Conservation (phyloP, 495 filamentous ascomycete genomes). For the Lindgomyces ingoldianus region DNA sequence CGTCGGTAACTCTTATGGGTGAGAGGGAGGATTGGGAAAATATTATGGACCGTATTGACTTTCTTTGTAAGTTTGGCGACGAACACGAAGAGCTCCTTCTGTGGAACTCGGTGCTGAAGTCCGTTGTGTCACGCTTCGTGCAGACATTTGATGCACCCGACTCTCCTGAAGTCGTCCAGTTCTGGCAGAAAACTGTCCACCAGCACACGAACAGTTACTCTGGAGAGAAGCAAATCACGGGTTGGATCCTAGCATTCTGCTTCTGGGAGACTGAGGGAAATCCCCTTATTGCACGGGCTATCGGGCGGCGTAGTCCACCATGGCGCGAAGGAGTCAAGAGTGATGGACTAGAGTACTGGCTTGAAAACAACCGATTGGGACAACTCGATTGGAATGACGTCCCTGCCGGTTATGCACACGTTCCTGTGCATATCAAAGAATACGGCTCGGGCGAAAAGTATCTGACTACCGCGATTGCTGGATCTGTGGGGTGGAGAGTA, state of each 20-base stretch:
- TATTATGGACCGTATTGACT: constrained; percentile 44
- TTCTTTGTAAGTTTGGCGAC: constrained; percentile 45
- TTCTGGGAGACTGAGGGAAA: constrained; percentile 22
- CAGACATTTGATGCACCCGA: constrained; percentile 30
- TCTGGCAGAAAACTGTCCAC: constrained; percentile 34
- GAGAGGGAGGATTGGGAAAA: constrained; percentile 47
- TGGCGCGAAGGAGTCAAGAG: background rate
- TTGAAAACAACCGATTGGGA: background rate
- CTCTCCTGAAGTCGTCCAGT: background rate
- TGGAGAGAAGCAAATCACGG: background rate
- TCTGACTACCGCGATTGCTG: constrained; percentile 1
- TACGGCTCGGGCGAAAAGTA: background rate
- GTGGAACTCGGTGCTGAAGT: constrained; percentile 9
- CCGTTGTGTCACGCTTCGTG: constrained; percentile 29
- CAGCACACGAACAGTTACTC: background rate
- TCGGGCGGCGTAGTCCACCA: background rate
- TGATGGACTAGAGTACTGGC: background rate
- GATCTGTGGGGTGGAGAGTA: constrained; percentile 14
- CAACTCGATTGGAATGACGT: background rate
- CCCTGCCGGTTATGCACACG: constrained; percentile 1
- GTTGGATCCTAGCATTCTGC: constrained; percentile 32
- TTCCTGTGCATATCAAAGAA: constrained; percentile 10
- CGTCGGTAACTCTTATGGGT: constrained; percentile 54
- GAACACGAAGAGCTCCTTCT: constrained; percentile 46
- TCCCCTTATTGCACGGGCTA: background rate